These are phyloP conservation scores for Cadophora sp. DNA, from an alignment of 2,329 filamentous ascomycete genomes.

Conservation along the genomic window DNA sequence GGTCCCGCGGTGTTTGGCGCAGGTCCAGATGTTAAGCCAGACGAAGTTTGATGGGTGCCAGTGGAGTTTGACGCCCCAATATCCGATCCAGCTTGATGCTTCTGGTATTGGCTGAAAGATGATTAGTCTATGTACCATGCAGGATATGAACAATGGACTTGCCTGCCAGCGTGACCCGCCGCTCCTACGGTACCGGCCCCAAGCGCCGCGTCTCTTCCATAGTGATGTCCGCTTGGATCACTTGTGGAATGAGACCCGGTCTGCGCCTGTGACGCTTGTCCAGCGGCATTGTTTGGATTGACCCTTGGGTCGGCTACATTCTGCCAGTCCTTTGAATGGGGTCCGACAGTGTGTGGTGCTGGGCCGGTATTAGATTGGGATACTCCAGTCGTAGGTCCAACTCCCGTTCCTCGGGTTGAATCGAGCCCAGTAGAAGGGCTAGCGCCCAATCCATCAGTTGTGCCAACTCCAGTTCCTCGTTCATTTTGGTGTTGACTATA, in stretches of 20 bases:
- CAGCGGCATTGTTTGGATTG: slow-evolving; percentile 12
- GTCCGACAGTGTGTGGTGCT: slow-evolving; percentile 17
- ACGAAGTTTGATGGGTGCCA: background rate
- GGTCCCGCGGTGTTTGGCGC: slow-evolving; percentile 44
- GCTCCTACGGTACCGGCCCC: slow-evolving; percentile 23
- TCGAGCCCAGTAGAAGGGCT: background rate
- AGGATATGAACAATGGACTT: background rate
- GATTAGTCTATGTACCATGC: background rate
- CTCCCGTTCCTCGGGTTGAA: background rate
- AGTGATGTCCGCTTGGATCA: slow-evolving; percentile 34
- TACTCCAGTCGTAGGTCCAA: slow-evolving; percentile 2
- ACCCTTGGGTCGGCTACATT: slow-evolving; percentile 11
- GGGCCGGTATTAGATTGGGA: background rate
- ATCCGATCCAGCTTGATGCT: slow-evolving; percentile 13
- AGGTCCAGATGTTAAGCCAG: slow-evolving; percentile 25
- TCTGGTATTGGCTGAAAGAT: slow-evolving; percentile 2
- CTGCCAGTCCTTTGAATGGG: slow-evolving; percentile 11
- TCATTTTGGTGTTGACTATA: slow-evolving; percentile 14
- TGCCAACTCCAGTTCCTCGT: background rate
- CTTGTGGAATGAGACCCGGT: slow-evolving; percentile 1
- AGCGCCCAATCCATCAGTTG: background rate
- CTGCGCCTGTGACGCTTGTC: background rate
- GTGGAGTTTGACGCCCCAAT: background rate
- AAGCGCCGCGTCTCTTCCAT: slow-evolving; percentile 28
- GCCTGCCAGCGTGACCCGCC: slow-evolving; percentile 25